Evolutionary conservation across 2,329 filamentous ascomycete genomes (phyloP), one percentile per base, ranked within the genome.

Genomic region (Pseudogymnoascus sp.): DNA sequence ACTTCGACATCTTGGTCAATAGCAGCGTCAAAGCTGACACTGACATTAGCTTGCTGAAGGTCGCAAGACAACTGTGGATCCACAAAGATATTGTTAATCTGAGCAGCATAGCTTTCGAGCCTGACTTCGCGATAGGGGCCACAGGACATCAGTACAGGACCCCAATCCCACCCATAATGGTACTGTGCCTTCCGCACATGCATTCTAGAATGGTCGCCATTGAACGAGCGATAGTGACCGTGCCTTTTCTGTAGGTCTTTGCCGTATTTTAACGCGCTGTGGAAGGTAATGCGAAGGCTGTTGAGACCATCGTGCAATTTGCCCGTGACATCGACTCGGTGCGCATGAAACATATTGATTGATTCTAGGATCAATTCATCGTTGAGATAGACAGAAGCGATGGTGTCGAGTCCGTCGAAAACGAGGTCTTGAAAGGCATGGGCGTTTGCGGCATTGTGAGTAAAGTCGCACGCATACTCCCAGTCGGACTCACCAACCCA

Each of bases 121-220:
- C 78, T 78, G 1, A 91, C 78, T 2, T 84, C 80, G 63, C 82
- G 81, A 87, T 88, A 92, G 1, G 84, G 82, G 0, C 85, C 85
- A 8, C 79, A 80, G 0, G 84, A 84, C 71, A 84, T 78, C 58
- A 87, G 66, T 5, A 85, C 77, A 1, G 85, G 85, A 0, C 85
- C 86, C 86, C 85, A 88, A 67, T 88, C 85, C 85, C 85, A 88
- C 26, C 85, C 85, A 81, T 84, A 61, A 50, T 88, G 84, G 68
- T 87, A 88, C 71, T 88, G 85, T 4, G 85, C 79, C 61, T 75
- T 75, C 40, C 74, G 68, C 6, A 74, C 71, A 5, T 66, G 68
- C 61, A 71, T 60, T 47, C 70, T 39, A 21, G 35, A 39, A 21
- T 21, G 31, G 2, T 73, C 83, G 61, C 66, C 82, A 75, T 67